Evolutionary conservation across 352 stramenopile species (phyloP), one percentile per base, ranked within the genome.

Genomic region (Saprolegnia diclina): DNA sequence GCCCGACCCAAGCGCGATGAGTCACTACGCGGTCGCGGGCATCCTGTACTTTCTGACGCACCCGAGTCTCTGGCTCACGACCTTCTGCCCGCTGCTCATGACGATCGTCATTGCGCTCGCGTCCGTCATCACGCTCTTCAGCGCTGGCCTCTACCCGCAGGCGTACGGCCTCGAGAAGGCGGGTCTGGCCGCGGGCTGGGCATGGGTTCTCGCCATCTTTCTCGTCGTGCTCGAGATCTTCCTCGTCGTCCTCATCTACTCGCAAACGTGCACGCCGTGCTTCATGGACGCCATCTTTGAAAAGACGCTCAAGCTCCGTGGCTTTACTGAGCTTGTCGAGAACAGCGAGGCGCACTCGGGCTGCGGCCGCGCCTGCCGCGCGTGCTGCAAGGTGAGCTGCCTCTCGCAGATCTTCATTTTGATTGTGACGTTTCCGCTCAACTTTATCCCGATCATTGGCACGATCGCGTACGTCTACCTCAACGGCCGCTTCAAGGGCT

Each of bases 151-250:
- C 1, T 74, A 77, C 26, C 81, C 81, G 21, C 80, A 89, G 55
- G 81, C 71, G 22, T 62, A 83, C 16, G 72, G 67, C 0, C 72
- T 89, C 2, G 66, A 81, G 22, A 68, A 80, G 24, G 76, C 71
- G 0, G 80, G 81, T 13, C 67, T 88, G 0, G 53, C 68, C 0
- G 22, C 52, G 13, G 77, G 65, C 4, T 77, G 89, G 21, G 71
- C 81, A n/a, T 91, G 81, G 81, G 55, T 90, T 24, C 56, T 90
- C 24, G 72, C 77, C 10, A 19, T 90, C 40, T 74, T 89, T 52
- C 74, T 89, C 42, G 80, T 87, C 22, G 48, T 91, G 3, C 71
- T 88, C 21, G 80, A 89, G 75, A 88, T 87, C 68, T 89, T 89
- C 73, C 70, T 90, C 22, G 76, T 88, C 54, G 89, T 78, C 56